Evolutionary conservation across 2,329 filamentous ascomycete species (phyloP), one percentile per base, ranked within the genome.

Genomic region (Claviceps fusiformis): DNA sequence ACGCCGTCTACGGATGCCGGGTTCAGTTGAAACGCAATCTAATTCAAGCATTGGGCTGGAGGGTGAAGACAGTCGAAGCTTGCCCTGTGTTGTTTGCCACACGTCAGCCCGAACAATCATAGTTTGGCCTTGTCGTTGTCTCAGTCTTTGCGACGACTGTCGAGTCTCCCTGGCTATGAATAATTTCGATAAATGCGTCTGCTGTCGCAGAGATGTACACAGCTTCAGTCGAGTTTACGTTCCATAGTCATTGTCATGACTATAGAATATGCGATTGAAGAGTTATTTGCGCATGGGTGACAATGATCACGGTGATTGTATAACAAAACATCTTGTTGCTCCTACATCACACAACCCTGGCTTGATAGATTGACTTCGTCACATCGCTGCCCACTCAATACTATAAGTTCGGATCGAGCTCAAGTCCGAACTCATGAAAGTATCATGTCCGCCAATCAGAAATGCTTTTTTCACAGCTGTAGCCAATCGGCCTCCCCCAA

Each of bases 391-490:
- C 92, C 91, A 96, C 71, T 96, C 91, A 54, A 96, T 80, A 62
- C 87, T 91, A 65, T 95, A 95, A 0, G 86, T 81, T 60, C 87
- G 78, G 27, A 92, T 75, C 17, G 66, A 61, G 11, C 65, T 67
- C 39, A 73, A 68, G 44, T 64, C 65, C 1, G 67, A 63, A 9
- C 62, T 62, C 31, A 63, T 58, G 13, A 65, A 67, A 50, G 69
- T 64, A 54, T 78, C 72, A 62, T 80, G 75, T 0, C 89, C 90
- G 7, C 91, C 92, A 56, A 98, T 78, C 54, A 98, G 73, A 63
- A 90, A 96, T 0, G 89, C 88, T 71, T 98, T 98, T 76, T 98
- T 98, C 24, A 97, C 93, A 52, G 89, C 89, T 2, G 93, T 97
- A 0, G 91, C 93, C 59, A 98, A 70, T 61, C 93, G 79, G 5